Percentiles rank a stretch among this genome's conserved stretches.
These are phyloP conservation scores for Cylindrotheca closterium DNA, from an alignment of 108 stramenopile species.

Conservation along the genomic window DNA sequence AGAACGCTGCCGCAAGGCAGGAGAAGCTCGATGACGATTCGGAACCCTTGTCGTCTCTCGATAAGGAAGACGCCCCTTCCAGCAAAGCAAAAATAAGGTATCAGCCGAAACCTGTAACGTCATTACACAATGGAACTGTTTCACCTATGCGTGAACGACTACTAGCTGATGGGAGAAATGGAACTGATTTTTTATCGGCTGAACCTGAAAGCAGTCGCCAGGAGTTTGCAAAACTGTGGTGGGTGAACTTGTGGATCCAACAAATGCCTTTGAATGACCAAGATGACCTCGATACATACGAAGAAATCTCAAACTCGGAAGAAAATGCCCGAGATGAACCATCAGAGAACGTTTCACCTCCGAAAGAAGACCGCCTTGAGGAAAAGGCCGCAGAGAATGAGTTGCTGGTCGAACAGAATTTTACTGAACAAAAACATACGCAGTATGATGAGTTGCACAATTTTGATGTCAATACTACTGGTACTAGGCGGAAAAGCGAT, in stretches of 20 bases:
- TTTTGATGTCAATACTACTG: neutral
- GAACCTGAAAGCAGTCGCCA: neutral
- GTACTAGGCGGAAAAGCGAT: constrained; percentile 3
- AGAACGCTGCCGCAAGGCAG: too few relatives aligned
- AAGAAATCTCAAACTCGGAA: neutral
- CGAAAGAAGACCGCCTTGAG: neutral
- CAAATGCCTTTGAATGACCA: constrained; percentile 7
- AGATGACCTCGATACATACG: constrained; percentile 2
- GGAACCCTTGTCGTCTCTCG: neutral
- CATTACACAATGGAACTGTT: neutral
- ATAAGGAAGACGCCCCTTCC: neutral
- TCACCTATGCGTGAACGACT: neutral
- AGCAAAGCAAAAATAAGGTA: neutral
- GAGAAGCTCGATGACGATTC: too few relatives aligned
- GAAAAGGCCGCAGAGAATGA: neutral
- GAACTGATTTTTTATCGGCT: neutral
- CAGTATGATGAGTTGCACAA: neutral
- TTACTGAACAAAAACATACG: too few relatives aligned
- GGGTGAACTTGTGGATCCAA: constrained; percentile 29
- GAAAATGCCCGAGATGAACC: constrained; percentile 5
- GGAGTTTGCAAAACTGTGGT: constrained; percentile 16
- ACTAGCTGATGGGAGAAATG: neutral
- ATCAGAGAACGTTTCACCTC: too few relatives aligned
- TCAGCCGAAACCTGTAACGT: neutral
- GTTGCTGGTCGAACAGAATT: neutral